phyloP scores from a whole-genome alignment of 108 stramenopile species.

The Skeletonema potamos region DNA sequence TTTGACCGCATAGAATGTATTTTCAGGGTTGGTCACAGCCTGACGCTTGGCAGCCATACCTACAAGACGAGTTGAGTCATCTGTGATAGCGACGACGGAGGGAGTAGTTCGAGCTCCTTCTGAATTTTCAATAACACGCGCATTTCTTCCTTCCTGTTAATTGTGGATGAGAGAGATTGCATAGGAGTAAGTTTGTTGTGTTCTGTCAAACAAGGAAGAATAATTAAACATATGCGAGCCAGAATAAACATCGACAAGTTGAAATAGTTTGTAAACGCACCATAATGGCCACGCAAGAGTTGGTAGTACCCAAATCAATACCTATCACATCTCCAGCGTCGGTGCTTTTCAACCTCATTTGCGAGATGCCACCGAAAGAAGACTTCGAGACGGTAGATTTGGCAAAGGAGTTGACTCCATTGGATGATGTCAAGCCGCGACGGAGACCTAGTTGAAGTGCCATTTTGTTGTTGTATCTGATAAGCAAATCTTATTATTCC shows the following conservation, averaged over 20 bases:
- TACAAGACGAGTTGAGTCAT: slow-evolving; percentile 91
- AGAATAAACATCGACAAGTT: background rate
- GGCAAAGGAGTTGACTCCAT: background rate
- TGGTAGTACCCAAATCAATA: slow-evolving; percentile 99
- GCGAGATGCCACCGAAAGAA: slow-evolving; percentile 5
- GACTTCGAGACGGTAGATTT: slow-evolving; percentile 12
- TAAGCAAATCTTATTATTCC: background rate
- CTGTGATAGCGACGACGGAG: slow-evolving; percentile 94
- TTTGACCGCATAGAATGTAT: slow-evolving; percentile 99
- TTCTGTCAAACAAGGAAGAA: background rate
- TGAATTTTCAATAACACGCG: slow-evolving; percentile 99
- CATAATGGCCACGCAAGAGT: slow-evolving; percentile 99
- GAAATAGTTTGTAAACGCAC: slow-evolving; percentile 53
- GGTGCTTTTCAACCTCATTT: slow-evolving; percentile 50
- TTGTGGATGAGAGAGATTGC: background rate
- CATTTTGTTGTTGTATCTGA: slow-evolving; percentile 6
- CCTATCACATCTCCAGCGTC: slow-evolving; percentile 97
- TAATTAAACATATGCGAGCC: background rate
- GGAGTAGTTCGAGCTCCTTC: slow-evolving; percentile 99
- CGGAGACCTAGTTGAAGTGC: slow-evolving; percentile 44
- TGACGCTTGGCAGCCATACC: slow-evolving; percentile 98
- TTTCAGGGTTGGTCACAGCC: slow-evolving; percentile 99
- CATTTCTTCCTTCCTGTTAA: slow-evolving; percentile 87
- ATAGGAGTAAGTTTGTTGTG: background rate
- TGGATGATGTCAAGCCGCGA: slow-evolving; percentile 14